These are phyloP conservation scores for Cyclocybe aegerita DNA, from an alignment of 768 basidiomycete species.

Conservation along the genomic window DNA sequence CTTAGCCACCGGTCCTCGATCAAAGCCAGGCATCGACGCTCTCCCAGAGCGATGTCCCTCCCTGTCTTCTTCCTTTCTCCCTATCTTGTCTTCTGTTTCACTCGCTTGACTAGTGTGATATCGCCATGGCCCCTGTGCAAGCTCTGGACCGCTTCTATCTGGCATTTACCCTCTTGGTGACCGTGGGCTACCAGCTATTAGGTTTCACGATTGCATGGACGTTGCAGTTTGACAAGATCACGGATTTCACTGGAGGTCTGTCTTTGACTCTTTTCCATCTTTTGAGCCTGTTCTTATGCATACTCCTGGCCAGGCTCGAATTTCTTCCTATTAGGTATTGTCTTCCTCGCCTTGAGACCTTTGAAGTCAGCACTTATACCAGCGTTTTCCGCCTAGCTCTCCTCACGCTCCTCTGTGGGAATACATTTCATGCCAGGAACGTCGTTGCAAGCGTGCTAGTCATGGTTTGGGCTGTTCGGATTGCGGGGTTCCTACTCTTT, in stretches of 20 bases:
- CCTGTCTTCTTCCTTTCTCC: too few relatives aligned
- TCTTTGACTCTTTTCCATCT: constrained; percentile 2
- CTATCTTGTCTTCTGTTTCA: too few relatives aligned
- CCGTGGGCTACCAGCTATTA: constrained; percentile 54
- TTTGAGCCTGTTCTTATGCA: not conserved
- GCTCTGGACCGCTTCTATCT: constrained; percentile 53
- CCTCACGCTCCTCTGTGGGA: constrained; percentile 60
- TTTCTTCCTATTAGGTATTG: constrained; percentile 58
- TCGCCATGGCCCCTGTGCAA: constrained; percentile 36
- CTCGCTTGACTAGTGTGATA: too few relatives aligned
- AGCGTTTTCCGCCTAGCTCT: constrained; percentile 38
- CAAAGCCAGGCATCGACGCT: too few relatives aligned
- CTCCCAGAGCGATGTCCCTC: too few relatives aligned
- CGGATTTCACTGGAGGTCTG: constrained; percentile 62
- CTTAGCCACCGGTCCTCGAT: too few relatives aligned
- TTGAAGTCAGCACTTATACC: not conserved
- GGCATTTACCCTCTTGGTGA: constrained; percentile 48
- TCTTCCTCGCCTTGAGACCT: not conserved
- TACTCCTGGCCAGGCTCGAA: constrained; percentile 46
- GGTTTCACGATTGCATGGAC: constrained; percentile 72
- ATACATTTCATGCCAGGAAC: constrained; percentile 59
- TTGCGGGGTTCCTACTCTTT: constrained; percentile 66
- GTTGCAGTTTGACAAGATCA: constrained; percentile 72
- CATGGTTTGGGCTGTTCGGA: constrained; percentile 65
- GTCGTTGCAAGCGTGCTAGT: constrained; percentile 56